Percentiles rank a stretch among this genome's conserved stretches.
Conservation (phyloP, 1,139 yeast genomes). For the Arxiozyma heterogenica region DNA sequence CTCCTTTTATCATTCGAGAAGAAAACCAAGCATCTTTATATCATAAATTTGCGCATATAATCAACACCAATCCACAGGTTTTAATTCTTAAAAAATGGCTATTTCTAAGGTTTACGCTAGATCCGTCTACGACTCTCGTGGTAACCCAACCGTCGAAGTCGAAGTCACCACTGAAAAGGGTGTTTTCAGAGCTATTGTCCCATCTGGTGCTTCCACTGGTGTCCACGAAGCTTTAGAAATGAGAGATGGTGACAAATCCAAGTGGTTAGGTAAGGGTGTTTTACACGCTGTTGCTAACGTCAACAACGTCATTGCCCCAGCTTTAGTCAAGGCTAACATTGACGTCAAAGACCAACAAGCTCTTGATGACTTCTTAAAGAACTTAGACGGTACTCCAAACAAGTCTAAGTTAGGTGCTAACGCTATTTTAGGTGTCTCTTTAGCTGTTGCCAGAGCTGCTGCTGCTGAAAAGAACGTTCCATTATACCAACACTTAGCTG, state of each 20-base stretch:
- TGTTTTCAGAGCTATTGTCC: slow-evolving; percentile 84
- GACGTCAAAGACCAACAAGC: slow-evolving; percentile 73
- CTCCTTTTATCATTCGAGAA: not conserved
- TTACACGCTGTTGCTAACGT: slow-evolving; percentile 86
- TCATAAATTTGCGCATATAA: not conserved
- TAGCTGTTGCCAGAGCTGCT: slow-evolving; percentile 90
- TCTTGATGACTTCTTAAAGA: slow-evolving; percentile 67
- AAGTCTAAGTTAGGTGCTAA: slow-evolving; percentile 92
- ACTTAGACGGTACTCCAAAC: slow-evolving; percentile 88
- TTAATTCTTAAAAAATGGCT: slow-evolving; percentile 33
- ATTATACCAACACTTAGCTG: slow-evolving; percentile 76
- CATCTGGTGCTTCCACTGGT: slow-evolving; percentile 97
- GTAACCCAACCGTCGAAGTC: slow-evolving; percentile 97
- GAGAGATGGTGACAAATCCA: slow-evolving; percentile 88
- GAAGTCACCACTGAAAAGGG: slow-evolving; percentile 82
- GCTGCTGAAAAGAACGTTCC: slow-evolving; percentile 86
- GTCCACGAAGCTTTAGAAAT: slow-evolving; percentile 89
- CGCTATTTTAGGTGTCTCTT: slow-evolving; percentile 90
- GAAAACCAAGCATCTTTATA: not conserved
- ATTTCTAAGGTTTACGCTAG: slow-evolving; percentile 72
- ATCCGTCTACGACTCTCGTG: slow-evolving; percentile 95
- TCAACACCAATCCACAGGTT: not conserved
- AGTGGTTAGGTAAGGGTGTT: slow-evolving; percentile 97
- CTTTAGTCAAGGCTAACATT: slow-evolving; percentile 60
- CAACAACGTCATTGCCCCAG: slow-evolving; percentile 83